Evolutionary conservation across 1,139 yeast species (phyloP), one percentile per base, ranked within the genome.

Genomic region (Barnettozyma hawaiiensis): DNA sequence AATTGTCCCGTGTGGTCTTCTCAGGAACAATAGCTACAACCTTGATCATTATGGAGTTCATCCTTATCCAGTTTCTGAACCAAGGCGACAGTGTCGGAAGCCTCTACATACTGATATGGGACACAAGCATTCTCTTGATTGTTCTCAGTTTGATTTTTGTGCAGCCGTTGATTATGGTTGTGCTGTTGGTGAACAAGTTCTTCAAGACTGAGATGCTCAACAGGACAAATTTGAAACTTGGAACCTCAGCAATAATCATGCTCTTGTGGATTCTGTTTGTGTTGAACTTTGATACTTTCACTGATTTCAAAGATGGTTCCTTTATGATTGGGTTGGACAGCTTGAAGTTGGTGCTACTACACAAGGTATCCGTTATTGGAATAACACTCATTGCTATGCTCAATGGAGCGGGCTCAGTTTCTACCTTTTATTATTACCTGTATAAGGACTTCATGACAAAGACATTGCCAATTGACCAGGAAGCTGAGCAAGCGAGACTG

Each of bases 331-430:
- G 46, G 3, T 22, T 36, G 2, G 51, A 39, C 22, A 39, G 39
- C 21, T 29, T 48, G 19, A 21, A 47, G 14, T 46, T 52, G 10
- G 45, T 44, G 14, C 46, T 43, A 12, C 34, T 51, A 1, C 54
- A 82, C 41, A 76, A 83, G 48, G 65, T 85, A 4, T 80, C 85
- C 3, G 71, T 85, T 40, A 71, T 79, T 14, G 95, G 95, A 1
- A 79, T 85, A 21, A 77, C 86, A 1, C 65, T 81, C 31, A 80
- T 84, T 72, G 87, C 90, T 0, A 59, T 76, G 1, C 63, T 85
- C 31, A 80, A 89, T 3, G 95, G 94, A 0, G 67, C 85, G 35
- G 92, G 92, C 2, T 80, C 89, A 10, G 76, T 79, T 14, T 72
- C 89, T n/a, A 80, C 87, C 1, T 79, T 84, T 1, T 75, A 73